A percentile compares a stretch with the other conserved stretches of the same genome.
Evolutionary conservation across 148 eudicot species (phyloP).

Genomic region (Spergularia bocconei): DNA sequence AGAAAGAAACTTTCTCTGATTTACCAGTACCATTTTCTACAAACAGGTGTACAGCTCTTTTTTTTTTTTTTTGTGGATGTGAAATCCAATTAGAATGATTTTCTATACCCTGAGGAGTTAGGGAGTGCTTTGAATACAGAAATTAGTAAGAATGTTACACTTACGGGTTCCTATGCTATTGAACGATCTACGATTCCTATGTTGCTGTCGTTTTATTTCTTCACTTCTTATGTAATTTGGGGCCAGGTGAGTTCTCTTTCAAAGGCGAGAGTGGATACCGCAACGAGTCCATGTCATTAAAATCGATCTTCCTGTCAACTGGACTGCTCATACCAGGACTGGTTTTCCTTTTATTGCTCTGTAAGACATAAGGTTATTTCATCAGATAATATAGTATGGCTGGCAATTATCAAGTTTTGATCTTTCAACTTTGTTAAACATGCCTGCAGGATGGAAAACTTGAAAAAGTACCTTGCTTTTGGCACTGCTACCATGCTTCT

Average conservation of each 20-base stretch:
- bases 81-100: slow-evolving; percentile 11
- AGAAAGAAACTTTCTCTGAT: slow-evolving; percentile 18
- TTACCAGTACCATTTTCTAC: slow-evolving; percentile 7
- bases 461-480: slow-evolving; percentile 45
- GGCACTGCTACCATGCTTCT: slow-evolving; percentile 49
- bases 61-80: neutral
- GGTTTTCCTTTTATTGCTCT: slow-evolving; percentile 73
- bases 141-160: neutral
- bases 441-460: neutral
- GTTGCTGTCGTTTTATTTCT: neutral
- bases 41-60: slow-evolving; percentile 7
- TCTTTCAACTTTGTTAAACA: no score
- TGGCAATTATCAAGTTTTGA: no score
- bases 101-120: slow-evolving; percentile 15
- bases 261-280: slow-evolving; percentile 71
- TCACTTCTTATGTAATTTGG: slow-evolving; percentile 45
- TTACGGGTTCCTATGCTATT: neutral
- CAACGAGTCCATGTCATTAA: slow-evolving; percentile 45
- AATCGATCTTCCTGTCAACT: slow-evolving; percentile 55
- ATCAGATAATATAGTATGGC: neutral
- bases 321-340: slow-evolving; percentile 56
- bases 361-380: slow-evolving; percentile 20
- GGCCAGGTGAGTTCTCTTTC: slow-evolving; percentile 54
- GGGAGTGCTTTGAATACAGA: slow-evolving; percentile 21
- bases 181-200: slow-evolving; percentile 7